These are phyloP conservation scores for Penicillium sp. DNA, from an alignment of 2,329 filamentous ascomycete species.

Conservation along the genomic window DNA sequence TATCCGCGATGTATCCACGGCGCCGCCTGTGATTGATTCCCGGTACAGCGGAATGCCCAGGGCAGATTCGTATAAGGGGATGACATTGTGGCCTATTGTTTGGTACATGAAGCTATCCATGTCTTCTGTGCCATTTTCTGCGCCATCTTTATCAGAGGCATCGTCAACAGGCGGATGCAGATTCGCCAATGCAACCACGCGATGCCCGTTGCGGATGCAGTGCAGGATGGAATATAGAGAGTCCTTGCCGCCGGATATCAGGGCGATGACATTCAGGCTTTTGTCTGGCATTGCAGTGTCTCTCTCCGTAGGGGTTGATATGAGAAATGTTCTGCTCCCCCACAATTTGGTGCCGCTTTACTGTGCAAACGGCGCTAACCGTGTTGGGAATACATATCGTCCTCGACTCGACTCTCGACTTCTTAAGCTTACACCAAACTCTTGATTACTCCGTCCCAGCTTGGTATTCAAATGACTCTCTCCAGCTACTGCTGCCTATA, in stretches of 20 bases:
- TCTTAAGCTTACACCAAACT: too few relatives aligned
- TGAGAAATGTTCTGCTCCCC: conserved; percentile 16
- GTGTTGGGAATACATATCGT: background rate
- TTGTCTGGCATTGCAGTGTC: conserved; percentile 29
- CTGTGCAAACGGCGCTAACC: background rate
- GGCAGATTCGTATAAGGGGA: conserved; percentile 77
- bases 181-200: conserved; percentile 83
- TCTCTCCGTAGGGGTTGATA: background rate
- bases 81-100: conserved; percentile 83
- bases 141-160: background rate
- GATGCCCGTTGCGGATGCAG: conserved; percentile 80
- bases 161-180: conserved; percentile 58
- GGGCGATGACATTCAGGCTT: conserved; percentile 70
- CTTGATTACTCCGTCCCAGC: too few relatives aligned
- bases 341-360: background rate
- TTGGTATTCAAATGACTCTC: too few relatives aligned
- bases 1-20: conserved; percentile 66
- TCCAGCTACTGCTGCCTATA: too few relatives aligned
- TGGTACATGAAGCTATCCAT: conserved; percentile 99
- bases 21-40: conserved; percentile 66
- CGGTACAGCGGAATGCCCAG: conserved; percentile 82
- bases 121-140: conserved; percentile 36
- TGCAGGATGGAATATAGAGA: conserved; percentile 92
- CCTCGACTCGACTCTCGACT: too few relatives aligned
- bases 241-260: conserved; percentile 96